Base-by-base conservation (phyloP, 768 basidiomycete species). In the Hemileccinum impolitum region DNA sequence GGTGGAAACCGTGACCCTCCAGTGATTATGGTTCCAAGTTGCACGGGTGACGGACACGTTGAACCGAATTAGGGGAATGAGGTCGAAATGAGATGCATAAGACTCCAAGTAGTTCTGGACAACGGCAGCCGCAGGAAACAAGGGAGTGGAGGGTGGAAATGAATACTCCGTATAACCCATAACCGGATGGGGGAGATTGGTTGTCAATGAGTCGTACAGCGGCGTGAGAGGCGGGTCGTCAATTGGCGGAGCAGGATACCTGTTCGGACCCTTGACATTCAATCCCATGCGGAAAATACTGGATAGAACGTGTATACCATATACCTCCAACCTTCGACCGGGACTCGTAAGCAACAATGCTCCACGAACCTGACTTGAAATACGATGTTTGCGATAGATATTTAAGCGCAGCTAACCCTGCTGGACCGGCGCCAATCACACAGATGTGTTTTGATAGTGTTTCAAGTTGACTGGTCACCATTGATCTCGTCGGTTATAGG, bases 121-220 rank as follows among this genome's bases (percentile, higher is more conserved):
- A 6, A 70, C 68, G 0, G 72, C 54, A 2, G 88, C 87, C 6
- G 55, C 58, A 0, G 90, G 90, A 63, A 77, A 93, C 23, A 90
- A 71, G 1, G 82, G 75, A 0, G 89, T 90, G 3, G 77, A 80
- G 0, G 86, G 82, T 0, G 87, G 87, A 58, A 90, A 91, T 1
- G 74, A 59, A 58, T 79, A 82, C 39, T 75, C 76, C 1, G 75
- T 70, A 56, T 74, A 91, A 3, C 78, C 77, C 90, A 93, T 92
- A 42, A 84, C 50, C 1, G 85, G 85, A 55, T 91, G 86, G 0
- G 90, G 87, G 5, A 93, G 62, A 57, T 92, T 92, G 1, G 90
- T 85, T n/a, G 84, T 85, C 12, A 93, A 70, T 0, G 85, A 84
- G 58, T 91, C 85, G 58, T 93, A 93, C 9, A 90, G 59, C 2